Conservation (phyloP, 1,284 basidiomycete species). For the Cutaneotrichosporon dermatis region DNA sequence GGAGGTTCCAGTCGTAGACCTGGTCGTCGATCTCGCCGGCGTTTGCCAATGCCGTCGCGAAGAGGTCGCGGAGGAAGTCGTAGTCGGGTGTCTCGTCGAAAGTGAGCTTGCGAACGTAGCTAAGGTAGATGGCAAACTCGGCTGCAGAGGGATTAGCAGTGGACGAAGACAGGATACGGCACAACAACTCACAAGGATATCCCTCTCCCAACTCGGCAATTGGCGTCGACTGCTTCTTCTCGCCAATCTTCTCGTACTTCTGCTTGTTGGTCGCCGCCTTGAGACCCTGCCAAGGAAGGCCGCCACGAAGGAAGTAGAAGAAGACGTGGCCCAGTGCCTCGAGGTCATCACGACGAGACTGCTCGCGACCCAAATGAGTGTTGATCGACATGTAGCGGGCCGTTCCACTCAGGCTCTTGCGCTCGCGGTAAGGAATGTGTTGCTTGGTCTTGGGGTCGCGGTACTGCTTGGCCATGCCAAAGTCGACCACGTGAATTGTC, state of each 20-base stretch:
- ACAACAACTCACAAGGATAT: constrained; percentile 67
- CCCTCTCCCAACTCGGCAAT: constrained; percentile 92
- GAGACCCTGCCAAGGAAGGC: constrained; percentile 91
- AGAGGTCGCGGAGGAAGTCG: constrained; percentile 87
- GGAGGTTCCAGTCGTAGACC: constrained; percentile 82
- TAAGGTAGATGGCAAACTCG: constrained; percentile 95
- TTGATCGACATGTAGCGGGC: constrained; percentile 98
- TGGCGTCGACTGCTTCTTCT: constrained; percentile 95
- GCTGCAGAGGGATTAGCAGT: constrained; percentile 43
- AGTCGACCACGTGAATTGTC: constrained; percentile 82
- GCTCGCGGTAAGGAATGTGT: constrained; percentile 93
- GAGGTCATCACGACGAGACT: constrained; percentile 89
- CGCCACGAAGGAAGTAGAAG: constrained; percentile 93
- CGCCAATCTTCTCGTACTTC: constrained; percentile 98
- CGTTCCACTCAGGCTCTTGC: constrained; percentile 83
- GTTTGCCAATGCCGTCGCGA: constrained; percentile 85
- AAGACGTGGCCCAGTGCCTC: constrained; percentile 95
- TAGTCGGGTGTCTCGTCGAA: constrained; percentile 97
- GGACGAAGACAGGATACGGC: not conserved
- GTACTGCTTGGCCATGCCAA: constrained; percentile 98
- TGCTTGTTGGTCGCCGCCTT: constrained; percentile 97
- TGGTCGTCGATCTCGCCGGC: constrained; percentile 82
- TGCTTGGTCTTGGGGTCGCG: constrained; percentile 95
- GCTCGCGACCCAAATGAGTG: constrained; percentile 90
- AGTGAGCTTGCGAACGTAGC: constrained; percentile 91